Evolutionary conservation across 176 grass and related monocot genomes (phyloP).

Genomic region (Aegilops umbellulata): DNA sequence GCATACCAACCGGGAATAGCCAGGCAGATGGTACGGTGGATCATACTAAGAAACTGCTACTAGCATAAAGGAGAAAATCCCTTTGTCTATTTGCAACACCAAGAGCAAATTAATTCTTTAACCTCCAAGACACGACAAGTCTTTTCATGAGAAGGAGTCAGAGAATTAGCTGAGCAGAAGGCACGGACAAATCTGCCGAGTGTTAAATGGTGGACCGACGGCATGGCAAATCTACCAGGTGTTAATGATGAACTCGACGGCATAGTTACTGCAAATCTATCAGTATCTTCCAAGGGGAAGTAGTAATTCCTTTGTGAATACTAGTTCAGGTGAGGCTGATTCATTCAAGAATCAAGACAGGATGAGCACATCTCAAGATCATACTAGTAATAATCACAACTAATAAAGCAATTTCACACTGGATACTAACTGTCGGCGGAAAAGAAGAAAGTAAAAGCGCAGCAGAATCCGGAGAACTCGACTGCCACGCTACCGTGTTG

Average conservation of each 20-base stretch:
- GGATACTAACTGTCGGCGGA: background rate
- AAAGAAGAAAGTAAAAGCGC: background rate
- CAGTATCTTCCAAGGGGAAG: background rate
- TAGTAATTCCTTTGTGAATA: background rate
- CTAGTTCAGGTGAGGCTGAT: no score
- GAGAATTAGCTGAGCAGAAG: background rate
- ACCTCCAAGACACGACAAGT: background rate
- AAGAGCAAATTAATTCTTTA: background rate
- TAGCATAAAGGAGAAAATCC: background rate
- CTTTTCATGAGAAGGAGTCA: background rate
- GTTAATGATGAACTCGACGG: background rate
- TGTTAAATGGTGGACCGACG: background rate
- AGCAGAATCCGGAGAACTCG: background rate
- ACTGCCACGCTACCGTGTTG: background rate
- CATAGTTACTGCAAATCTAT: background rate
- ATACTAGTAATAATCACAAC: background rate
- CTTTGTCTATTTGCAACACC: background rate
- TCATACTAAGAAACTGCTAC: constrained; percentile 8
- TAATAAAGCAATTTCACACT: background rate
- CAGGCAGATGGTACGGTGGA: background rate
- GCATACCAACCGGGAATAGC: constrained; percentile 2
- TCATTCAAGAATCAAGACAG: background rate
- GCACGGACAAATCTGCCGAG: background rate
- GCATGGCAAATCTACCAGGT: background rate
- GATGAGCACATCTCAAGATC: background rate